These are phyloP conservation scores for Globisporangium takayamanum DNA, from an alignment of 352 stramenopile genomes.

Conservation along the genomic window DNA sequence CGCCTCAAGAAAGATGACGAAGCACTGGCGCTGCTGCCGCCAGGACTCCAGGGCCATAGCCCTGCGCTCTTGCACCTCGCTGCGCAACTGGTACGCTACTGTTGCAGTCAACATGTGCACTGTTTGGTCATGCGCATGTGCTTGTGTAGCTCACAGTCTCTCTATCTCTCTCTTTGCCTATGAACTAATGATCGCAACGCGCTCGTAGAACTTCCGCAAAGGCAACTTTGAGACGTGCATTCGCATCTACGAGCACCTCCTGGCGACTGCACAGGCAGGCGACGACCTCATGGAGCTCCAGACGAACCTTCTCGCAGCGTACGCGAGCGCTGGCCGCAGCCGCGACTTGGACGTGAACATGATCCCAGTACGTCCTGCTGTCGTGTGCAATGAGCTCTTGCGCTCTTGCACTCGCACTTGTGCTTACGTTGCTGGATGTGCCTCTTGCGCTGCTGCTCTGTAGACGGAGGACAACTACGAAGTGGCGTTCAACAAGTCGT, in stretches of 20 bases:
- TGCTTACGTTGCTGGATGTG: neutral
- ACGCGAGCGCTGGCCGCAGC: constrained; percentile 50
- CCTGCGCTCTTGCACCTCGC: constrained; percentile 55
- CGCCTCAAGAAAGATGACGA: constrained; percentile 72
- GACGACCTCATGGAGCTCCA: constrained; percentile 77
- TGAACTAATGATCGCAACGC: neutral
- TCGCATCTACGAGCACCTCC: constrained; percentile 67
- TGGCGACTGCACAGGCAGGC: constrained; percentile 33
- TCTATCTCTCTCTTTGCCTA: neutral
- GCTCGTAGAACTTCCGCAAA: constrained; percentile 54
- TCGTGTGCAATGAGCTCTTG: neutral
- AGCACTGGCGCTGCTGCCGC: constrained; percentile 35
- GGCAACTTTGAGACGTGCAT: constrained; percentile 62
- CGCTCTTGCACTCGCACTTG: neutral
- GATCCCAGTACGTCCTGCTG: constrained; percentile 31
- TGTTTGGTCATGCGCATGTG: neutral
- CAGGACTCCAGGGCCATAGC: constrained; percentile 24
- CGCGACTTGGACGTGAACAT: constrained; percentile 43
- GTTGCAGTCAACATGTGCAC: neutral
- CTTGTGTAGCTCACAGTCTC: constrained; percentile 3
- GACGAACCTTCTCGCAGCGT: constrained; percentile 71
- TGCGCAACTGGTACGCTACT: constrained; percentile 47
- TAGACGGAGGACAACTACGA: constrained; percentile 74
- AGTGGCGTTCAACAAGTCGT: constrained; percentile 82
- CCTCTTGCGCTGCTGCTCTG: neutral